These are phyloP conservation scores for Apophysomyces elegans DNA, from an alignment of 371 early-diverging fungal genomes.

Conservation along the genomic window DNA sequence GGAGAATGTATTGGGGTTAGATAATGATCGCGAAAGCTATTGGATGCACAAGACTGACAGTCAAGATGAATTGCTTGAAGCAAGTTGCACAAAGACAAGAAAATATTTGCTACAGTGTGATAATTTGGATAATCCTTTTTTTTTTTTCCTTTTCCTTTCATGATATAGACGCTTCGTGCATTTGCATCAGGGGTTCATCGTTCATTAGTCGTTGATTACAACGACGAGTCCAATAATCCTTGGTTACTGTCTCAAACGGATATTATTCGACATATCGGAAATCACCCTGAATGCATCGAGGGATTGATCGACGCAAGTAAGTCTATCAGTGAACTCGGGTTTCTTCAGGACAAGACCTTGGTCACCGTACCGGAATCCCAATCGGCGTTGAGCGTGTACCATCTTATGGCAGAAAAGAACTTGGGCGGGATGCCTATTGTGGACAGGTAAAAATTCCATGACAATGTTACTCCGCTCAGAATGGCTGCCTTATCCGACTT, in stretches of 20 bases:
- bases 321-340: slow-evolving; percentile 35
- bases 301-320: slow-evolving; percentile 38
- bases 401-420: slow-evolving; percentile 48
- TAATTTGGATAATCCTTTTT: neutral
- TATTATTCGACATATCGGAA: slow-evolving; percentile 51
- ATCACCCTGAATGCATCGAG: slow-evolving; percentile 45
- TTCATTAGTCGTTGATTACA: slow-evolving; percentile 44
- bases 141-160: neutral
- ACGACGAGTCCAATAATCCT: slow-evolving; percentile 30
- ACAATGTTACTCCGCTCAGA: neutral
- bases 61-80: slow-evolving; percentile 47
- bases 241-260: slow-evolving; percentile 61
- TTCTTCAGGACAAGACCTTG: slow-evolving; percentile 26
- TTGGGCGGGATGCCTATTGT: slow-evolving; percentile 56
- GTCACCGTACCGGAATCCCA: slow-evolving; percentile 37
- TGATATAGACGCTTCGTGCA: slow-evolving; percentile 41
- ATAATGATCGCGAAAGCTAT: slow-evolving; percentile 62
- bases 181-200: slow-evolving; percentile 57
- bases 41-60: slow-evolving; percentile 53
- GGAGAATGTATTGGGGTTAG: slow-evolving; percentile 62
- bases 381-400: slow-evolving; percentile 48
- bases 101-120: no score
- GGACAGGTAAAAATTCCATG: slow-evolving; percentile 29
- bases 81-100: slow-evolving; percentile 15
- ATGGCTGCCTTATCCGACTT: no score